Base-by-base conservation (phyloP, 2,329 filamentous ascomycete genomes). In the Chaetomium globosum region DNA sequence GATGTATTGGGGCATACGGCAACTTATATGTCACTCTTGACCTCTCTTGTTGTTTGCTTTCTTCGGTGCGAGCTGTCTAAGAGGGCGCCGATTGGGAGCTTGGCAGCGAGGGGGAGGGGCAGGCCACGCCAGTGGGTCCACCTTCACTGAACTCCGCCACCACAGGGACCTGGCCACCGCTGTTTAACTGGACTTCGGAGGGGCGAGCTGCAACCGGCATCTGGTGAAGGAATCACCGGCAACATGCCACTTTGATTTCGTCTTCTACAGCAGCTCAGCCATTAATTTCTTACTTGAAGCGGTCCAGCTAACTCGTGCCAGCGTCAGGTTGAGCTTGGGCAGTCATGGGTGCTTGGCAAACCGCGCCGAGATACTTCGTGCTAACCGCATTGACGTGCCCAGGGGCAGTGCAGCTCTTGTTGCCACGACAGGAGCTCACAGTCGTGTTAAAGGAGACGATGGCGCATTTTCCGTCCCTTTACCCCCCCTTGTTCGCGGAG, bases 71-170 rank as follows among this genome's bases (percentile, higher is more conserved):
- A 55, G 61, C 56, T 36, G 59, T 49, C 54, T 28, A 1, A 39
- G 59, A 68, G 62, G 66, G 59, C 49, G 61, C 61, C 62, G 49
- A 65, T 55, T 54, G 57, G 30, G 43, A 53, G 61, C 53, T 57
- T 48, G 66, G 61, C 66, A 61, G n/a, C 31, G 61, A 63, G 61
- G 59, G 61, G 60, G 60, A 63, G 60, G 64, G 59, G 64, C 48
- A 59, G 51, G 39, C 43, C 60, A 48, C 49, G 55, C 33, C 23
- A 61, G 43, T 36, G 30, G 61, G 30, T 28, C 61, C 61, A 63
- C 61, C 30, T 36, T 12, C 23, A 46, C 43, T 30, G 28, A 30
- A 21, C 59, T 56, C 28, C 59, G 59, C 59, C 59, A 54, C 59
- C 53, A 43, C 36, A 16, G 3, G 1, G 16, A 16, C 39, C 39